Evolutionary conservation across 805 yeast species (phyloP).

Genomic region (Yarrowia sp.): DNA sequence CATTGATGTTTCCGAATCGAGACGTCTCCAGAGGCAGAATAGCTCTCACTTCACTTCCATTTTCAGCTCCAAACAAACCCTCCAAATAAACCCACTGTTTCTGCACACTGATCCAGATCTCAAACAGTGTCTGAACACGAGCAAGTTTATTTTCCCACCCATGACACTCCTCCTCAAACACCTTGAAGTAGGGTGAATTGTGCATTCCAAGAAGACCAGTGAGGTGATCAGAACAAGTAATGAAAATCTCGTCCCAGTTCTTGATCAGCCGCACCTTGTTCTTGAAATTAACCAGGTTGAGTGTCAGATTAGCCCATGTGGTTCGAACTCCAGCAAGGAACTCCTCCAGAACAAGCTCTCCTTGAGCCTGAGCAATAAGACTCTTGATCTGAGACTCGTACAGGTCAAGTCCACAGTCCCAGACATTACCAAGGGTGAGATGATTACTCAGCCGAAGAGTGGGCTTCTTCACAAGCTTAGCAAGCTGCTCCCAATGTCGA

Average conservation of each 20-base stretch:
- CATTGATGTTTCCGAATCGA: conserved; percentile 60
- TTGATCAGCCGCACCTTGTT: conserved; percentile 55
- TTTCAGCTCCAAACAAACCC: conserved; percentile 60
- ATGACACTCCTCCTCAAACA: conserved; percentile 57
- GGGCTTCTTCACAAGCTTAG: conserved; percentile 38
- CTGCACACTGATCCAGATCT: conserved; percentile 79
- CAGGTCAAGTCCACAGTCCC: conserved; percentile 51
- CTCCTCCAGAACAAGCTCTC: conserved; percentile 65
- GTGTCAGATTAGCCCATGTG: conserved; percentile 54
- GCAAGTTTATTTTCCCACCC: conserved; percentile 59
- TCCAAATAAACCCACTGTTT: conserved; percentile 83
- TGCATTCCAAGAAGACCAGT: conserved; percentile 66
- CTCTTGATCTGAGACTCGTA: conserved; percentile 50
- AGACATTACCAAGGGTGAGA: conserved; percentile 56
- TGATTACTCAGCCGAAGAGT: conserved; percentile 27
- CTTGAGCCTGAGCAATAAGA: conserved; percentile 61
- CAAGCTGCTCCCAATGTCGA: conserved; percentile 64
- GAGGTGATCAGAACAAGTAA: conserved; percentile 58
- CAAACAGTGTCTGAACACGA: conserved; percentile 51
- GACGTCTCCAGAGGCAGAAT: conserved; percentile 68
- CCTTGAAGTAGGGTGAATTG: conserved; percentile 57
- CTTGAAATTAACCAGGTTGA: conserved; percentile 55
- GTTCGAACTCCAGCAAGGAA: conserved; percentile 50
- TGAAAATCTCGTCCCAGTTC: conserved; percentile 66
- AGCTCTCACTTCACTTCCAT: conserved; percentile 55